Evolutionary conservation across 257 asterid genomes (phyloP).

Genomic region (Plantago major): DNA sequence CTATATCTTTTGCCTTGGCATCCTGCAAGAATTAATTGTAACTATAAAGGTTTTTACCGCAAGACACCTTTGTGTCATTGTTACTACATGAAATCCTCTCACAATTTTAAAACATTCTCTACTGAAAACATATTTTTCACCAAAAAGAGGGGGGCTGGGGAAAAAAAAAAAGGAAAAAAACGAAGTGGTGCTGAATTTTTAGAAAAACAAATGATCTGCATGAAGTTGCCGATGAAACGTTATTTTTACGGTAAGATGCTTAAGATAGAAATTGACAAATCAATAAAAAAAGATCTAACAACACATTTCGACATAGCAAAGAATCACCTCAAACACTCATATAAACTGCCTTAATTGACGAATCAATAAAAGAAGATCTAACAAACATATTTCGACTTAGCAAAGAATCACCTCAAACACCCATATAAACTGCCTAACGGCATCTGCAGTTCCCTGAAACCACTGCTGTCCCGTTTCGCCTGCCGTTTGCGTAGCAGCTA

Average conservation of each 20-base stretch:
- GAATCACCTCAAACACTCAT: conserved; percentile 83
- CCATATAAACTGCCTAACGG: conserved; percentile 91
- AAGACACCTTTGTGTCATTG: neutral
- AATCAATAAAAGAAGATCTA: neutral
- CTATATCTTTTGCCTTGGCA: conserved; percentile 81
- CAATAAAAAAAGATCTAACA: neutral
- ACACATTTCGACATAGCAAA: neutral
- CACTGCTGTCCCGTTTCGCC: conserved; percentile 86
- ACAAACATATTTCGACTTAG: neutral
- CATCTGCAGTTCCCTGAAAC: conserved; percentile 99
- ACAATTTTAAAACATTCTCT: too few species aligned
- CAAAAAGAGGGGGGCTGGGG: too few species aligned
- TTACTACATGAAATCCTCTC: too few species aligned
- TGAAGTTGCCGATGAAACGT: too few species aligned
- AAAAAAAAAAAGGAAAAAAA: too few species aligned
- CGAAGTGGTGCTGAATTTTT: too few species aligned
- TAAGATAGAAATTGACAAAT: neutral
- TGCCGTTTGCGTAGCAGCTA: conserved; percentile 92
- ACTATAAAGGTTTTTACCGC: neutral
- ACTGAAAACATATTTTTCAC: too few species aligned
- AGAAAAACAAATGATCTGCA: too few species aligned
- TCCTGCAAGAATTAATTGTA: conserved; percentile 46
- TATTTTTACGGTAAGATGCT: too few species aligned
- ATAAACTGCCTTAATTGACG: conserved; percentile 79
- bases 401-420: conserved; percentile 62